Conservation (phyloP, 2,329 filamentous ascomycete genomes). For the Cladosporium phlei region DNA sequence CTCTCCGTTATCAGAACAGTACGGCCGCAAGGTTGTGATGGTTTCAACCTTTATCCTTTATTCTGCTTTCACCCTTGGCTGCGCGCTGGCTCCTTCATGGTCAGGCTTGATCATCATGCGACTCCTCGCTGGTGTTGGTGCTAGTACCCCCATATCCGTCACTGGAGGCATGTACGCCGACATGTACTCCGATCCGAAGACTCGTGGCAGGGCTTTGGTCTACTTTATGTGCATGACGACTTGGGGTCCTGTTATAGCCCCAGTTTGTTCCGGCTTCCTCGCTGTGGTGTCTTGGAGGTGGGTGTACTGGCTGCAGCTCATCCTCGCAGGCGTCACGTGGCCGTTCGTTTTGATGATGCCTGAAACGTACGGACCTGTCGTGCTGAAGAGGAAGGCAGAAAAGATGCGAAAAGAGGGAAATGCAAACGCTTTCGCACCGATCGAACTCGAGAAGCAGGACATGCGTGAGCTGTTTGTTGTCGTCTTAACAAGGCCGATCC, state of each 20-base stretch:
- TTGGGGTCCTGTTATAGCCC: conserved; percentile 62
- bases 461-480: conserved; percentile 59
- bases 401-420: conserved; percentile 54
- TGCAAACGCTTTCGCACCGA: conserved; percentile 52
- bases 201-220: conserved; percentile 57
- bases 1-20: conserved; percentile 42
- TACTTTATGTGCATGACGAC: conserved; percentile 63
- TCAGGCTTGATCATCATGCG: conserved; percentile 42
- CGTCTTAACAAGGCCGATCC: conserved; percentile 65
- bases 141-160: conserved; percentile 52
- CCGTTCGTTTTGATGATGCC: conserved; percentile 58
- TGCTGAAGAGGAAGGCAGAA: conserved; percentile 45
- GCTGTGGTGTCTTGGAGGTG: conserved; percentile 62
- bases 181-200: conserved; percentile 54
- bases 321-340: conserved; percentile 61
- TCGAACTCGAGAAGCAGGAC: conserved; percentile 58
- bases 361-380: conserved; percentile 44
- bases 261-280: conserved; percentile 61
- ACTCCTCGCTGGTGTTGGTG: conserved; percentile 40
- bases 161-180: conserved; percentile 62
- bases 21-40: conserved; percentile 45
- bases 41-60: conserved; percentile 47
- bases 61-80: conserved; percentile 43
- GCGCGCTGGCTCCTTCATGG: conserved; percentile 41
- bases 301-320: conserved; percentile 66